Evolutionary conservation across 1,284 basidiomycete species (phyloP), one percentile per base, ranked within the genome.

Genomic region (Ceratobasidium sp.): DNA sequence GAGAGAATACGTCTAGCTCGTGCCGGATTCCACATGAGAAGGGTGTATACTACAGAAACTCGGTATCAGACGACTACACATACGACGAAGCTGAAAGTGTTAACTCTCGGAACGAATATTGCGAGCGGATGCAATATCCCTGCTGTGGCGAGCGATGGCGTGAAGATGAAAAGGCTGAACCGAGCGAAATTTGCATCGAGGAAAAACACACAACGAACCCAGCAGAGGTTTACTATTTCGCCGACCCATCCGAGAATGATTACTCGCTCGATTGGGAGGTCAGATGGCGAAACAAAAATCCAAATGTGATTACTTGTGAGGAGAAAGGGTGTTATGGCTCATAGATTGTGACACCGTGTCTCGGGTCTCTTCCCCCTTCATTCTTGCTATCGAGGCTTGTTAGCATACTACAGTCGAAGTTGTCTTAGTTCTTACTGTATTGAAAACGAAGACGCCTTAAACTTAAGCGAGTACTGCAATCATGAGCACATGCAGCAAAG

Each of bases 121-220:
- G 53, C 53, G 53, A 55, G n/a, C 53, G 12, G 53, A 55, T 55
- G 53, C 53, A 18, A 55, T 55, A 55, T 55, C 53, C 53, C 4
- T 55, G 53, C 53, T 55, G 53, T 23, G 53, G 53, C 7, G 53
- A 55, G 53, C 53, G 53, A 23, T 55, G 53, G 53, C 7, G 53
- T 5, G 53, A 55, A 55, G 53, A 20, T 4, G 5, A 23, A 18
- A 55, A 23, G 18, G 12, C 18, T 23, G n/a, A 55, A 20, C 53
- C 53, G n/a, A 55, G 53, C 20, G n/a, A 20, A 18, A 15, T 55
- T 10, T 55, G 53, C 18, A 55, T 23, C 20, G 9, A 55, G n/a
- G 18, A 7, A 20, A 55, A 18, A 20, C 53, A 55, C 53, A 55
- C 53, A 20, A 55, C 18, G 20, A 18, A 55, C 20, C 53, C 53